Evolutionary conservation across 768 basidiomycete genomes (phyloP).

Genomic region (Phaffia australis): DNA sequence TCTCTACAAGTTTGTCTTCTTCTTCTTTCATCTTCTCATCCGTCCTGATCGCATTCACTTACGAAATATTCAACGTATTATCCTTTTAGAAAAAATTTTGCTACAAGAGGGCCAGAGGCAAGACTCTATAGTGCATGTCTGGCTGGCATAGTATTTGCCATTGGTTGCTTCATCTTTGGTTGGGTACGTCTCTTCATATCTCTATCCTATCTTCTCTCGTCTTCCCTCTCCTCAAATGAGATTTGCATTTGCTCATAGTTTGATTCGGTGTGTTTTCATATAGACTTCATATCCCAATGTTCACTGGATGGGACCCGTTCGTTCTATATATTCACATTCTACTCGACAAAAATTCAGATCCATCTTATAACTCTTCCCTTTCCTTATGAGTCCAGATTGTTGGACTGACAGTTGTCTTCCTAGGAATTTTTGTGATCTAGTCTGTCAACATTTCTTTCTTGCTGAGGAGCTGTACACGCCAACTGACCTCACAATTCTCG

Average conservation of each 20-base stretch:
- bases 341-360: too few relatives aligned
- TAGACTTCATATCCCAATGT: slow-evolving; percentile 51
- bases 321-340: too few relatives aligned
- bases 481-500: too few relatives aligned
- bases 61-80: not conserved
- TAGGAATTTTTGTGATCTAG: too few relatives aligned
- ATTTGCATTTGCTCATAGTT: slow-evolving; percentile 33
- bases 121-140: slow-evolving; percentile 30
- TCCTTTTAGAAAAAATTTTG: slow-evolving; percentile 24
- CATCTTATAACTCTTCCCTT: too few relatives aligned
- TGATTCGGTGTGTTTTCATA: slow-evolving; percentile 50
- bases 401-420: too few relatives aligned
- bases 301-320: slow-evolving; percentile 50
- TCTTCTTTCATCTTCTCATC: not conserved
- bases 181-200: slow-evolving; percentile 35
- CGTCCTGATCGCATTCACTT: not conserved
- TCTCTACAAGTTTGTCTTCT: slow-evolving; percentile 29
- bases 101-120: slow-evolving; percentile 34
- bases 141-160: slow-evolving; percentile 42
- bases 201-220: slow-evolving; percentile 30
- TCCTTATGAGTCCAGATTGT: too few relatives aligned
- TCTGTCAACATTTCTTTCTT: too few relatives aligned
- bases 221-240: too few relatives aligned
- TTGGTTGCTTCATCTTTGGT: not conserved
- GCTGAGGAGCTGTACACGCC: too few relatives aligned